These are phyloP conservation scores for Chrysosphaeria jannelii DNA, from an alignment of 2,329 filamentous ascomycete species.

Conservation along the genomic window DNA sequence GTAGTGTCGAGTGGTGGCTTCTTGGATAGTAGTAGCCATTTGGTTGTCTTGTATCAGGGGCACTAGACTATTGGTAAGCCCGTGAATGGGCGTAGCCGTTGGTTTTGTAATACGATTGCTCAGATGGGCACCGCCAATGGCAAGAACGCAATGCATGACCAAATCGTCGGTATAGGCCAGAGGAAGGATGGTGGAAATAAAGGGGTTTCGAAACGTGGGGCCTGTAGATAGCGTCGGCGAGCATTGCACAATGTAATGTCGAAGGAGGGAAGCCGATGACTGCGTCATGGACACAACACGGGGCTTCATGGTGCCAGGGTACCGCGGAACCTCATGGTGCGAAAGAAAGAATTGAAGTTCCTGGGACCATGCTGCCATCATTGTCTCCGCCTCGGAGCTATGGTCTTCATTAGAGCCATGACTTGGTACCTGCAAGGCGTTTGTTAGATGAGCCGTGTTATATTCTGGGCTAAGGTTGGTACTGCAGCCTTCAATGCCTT, in stretches of 20 bases:
- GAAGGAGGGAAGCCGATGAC: conserved; percentile 4
- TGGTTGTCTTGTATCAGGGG: too few relatives aligned
- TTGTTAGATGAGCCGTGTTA: too few relatives aligned
- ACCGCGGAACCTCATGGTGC: too few relatives aligned
- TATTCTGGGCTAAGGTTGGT: conserved; percentile 2
- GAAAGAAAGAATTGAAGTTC: too few relatives aligned
- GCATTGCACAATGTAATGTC: conserved; percentile 4
- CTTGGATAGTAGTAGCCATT: conserved; percentile 3
- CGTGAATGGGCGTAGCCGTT: background rate
- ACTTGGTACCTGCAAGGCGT: too few relatives aligned
- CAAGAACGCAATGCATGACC: conserved; percentile 6
- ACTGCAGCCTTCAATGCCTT: conserved; percentile 3
- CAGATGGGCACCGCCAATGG: conserved; percentile 4
- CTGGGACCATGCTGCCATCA: conserved; percentile 2
- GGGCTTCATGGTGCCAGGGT: background rate
- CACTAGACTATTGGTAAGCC: too few relatives aligned
- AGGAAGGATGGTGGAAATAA: conserved; percentile 4
- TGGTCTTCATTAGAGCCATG: too few relatives aligned
- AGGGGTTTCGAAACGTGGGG: conserved; percentile 4
- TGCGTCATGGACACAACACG: conserved; percentile 4
- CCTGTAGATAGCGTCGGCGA: conserved; percentile 2
- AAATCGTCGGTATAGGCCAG: conserved; percentile 6
- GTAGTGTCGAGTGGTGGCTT: conserved; percentile 5
- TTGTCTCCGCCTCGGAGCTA: conserved; percentile 2
- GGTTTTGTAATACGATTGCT: conserved; percentile 2